Base-by-base conservation (phyloP, 2,329 filamentous ascomycete species). In the Apiospora kogelbergensis region DNA sequence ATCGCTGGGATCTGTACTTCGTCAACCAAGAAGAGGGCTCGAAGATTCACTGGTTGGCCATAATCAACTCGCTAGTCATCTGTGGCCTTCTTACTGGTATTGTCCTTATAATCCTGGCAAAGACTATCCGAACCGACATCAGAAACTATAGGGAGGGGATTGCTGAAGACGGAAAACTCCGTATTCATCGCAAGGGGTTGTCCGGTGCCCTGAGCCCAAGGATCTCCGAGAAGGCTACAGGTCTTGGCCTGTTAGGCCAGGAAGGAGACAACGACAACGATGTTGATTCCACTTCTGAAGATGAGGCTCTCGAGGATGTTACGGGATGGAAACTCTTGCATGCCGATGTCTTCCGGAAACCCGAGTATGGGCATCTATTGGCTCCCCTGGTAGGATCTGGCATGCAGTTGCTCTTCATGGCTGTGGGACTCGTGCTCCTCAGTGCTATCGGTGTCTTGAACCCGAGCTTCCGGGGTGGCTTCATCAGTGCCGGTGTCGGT, bases 251-350 rank as follows among this genome's bases (percentile, higher is more conserved):
- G 26, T 81, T 93, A 6, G 90, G 91, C 22, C 87, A 89, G 71
- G 82, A 84, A 40, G 84, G 82, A 57, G 85, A 87, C 70, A 83
- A 72, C 46, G 87, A 84, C 67, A 81, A 79, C 73, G 89, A 85
- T 70, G 83, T 82, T 1, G 90, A 90, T 53, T 70, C 86, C 10
- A 86, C 85, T 6, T 91, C 88, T 5, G 92, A 94, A 65, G 92
- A 93, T 1, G 92, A 94, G 73, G 81, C 87, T 0, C 79, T 93
- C 7, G 94, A 97, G 75, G 94, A 97, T 74, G 86, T 92, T 37
- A 93, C 92, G 1, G 93, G 94, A 66, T 97, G 94, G 94, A 97
- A 97, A 79, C 84, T 96, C 20, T 85, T 97, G 2, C 93, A 97
- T 75, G 93, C 88, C n/a, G 94, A 97, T 78, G 93, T 97, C 4